Conservation (phyloP, 495 filamentous ascomycete genomes). For the Aspergillus diversus region DNA sequence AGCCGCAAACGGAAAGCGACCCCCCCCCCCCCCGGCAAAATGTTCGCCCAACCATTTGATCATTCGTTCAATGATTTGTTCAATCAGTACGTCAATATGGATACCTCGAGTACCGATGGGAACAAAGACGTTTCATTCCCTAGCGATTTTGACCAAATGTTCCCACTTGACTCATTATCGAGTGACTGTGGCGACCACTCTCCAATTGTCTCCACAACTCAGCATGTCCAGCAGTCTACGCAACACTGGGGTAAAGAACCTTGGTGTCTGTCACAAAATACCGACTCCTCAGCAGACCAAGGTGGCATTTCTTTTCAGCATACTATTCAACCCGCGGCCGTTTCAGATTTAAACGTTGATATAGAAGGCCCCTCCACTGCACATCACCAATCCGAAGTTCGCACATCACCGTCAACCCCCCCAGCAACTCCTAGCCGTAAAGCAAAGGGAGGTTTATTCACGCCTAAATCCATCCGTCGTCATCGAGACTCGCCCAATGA, state of each 20-base stretch:
- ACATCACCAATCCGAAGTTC: conserved; percentile 19
- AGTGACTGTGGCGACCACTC: conserved; percentile 53
- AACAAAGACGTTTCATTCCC: conserved; percentile 50
- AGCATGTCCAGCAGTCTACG: conserved; percentile 40
- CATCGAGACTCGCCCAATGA: conserved; percentile 46
- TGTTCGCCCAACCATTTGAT: conserved; percentile 52
- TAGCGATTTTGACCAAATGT: conserved; percentile 48
- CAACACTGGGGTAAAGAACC: conserved; percentile 45
- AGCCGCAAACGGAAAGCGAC: conserved; percentile 53
- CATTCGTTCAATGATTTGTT: conserved; percentile 58
- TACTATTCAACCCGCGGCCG: conserved; percentile 43
- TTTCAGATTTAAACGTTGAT: conserved; percentile 40
- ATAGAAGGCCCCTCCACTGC: conserved; percentile 38
- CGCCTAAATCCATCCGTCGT: conserved; percentile 47
- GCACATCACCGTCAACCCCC: conserved; percentile 47
- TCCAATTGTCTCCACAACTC: conserved; percentile 41
- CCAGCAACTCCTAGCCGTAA: conserved; percentile 47
- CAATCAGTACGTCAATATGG: conserved; percentile 56
- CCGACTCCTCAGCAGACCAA: conserved; percentile 33
- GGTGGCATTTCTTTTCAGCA: conserved; percentile 41
- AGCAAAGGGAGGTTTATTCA: conserved; percentile 42
- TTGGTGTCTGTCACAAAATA: conserved; percentile 45
- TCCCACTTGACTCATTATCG: conserved; percentile 46
- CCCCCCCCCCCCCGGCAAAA: conserved; percentile 34
- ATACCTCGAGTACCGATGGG: conserved; percentile 42